Evolutionary conservation across 306 rosid species (phyloP).

Genomic region (Sesbania bispinosa): DNA sequence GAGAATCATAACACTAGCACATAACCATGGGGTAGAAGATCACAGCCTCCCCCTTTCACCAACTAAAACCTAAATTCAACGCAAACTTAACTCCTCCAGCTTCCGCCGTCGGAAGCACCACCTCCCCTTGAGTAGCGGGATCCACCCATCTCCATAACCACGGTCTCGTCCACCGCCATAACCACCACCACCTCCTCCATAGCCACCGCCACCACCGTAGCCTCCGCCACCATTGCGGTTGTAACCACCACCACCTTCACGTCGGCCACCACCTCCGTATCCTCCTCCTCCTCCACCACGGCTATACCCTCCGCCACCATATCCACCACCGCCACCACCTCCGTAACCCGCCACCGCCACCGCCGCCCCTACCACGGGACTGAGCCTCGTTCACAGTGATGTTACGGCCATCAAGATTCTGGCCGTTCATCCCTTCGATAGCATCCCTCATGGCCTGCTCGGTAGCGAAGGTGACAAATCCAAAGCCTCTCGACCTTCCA

Average conservation of each 20-base stretch:
- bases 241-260: background rate
- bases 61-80: background rate
- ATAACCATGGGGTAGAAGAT: background rate
- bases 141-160: conserved; percentile 37
- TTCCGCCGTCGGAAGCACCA: conserved; percentile 44
- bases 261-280: background rate
- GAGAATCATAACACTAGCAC: background rate
- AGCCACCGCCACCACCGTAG: background rate
- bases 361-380: conserved; percentile 54
- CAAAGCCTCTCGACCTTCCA: conserved; percentile 86
- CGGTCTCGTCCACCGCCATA: background rate
- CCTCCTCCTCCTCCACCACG: conserved; percentile 31
- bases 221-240: background rate
- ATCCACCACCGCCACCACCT: conserved; percentile 21
- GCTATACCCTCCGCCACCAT: conserved; percentile 31
- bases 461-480: conserved; percentile 68
- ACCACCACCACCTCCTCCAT: background rate
- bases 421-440: conserved; percentile 84
- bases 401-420: conserved; percentile 73
- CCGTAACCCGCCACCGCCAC: conserved; percentile 30
- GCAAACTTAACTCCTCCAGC: conserved; percentile 58
- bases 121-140: conserved; percentile 22
- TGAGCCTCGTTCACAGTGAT: conserved; percentile 94
- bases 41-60: background rate
- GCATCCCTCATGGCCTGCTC: conserved; percentile 80